Base-by-base conservation (phyloP, 768 basidiomycete species). In the Coprinopsis marcescibilis region DNA sequence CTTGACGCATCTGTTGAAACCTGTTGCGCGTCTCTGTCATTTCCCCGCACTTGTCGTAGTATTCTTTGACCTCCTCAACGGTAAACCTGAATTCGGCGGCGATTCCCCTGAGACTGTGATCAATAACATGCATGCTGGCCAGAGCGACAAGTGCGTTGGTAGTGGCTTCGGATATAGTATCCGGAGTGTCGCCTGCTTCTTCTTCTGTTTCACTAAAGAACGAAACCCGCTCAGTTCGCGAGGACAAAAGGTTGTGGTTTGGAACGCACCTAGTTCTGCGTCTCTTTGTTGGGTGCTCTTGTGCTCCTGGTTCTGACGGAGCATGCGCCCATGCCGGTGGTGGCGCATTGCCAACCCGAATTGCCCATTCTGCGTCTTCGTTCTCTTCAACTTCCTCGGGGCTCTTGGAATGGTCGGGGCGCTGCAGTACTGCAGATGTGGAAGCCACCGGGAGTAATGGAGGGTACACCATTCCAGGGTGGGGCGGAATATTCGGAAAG, bases 11-110 rank as follows among this genome's bases (percentile, higher is more conserved):
- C 54, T 62, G 75, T 53, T 76, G 76, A 59, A 90, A 89, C 25
- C 84, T 73, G 19, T 51, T 61, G 52, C 76, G 73, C 8, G 88
- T 88, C 39, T 73, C 72, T 27, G 70, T 74, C 74, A 87, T 78
- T 54, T 88, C 85, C 12, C 83, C 81, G 48, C 75, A 83, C 51
- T 72, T 77, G 56, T 87, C 82, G 51, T 88, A 88, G 59, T 78
- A 86, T 56, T 83, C 85, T 57, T 83, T 76, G 12, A 90, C 86
- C 62, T 90, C 88, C 52, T 82, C 81, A 1, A 78, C 59, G 1
- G 85, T 85, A 60, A 90, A 90, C 41, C 80, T 71, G 55, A 70
- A 84, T 29, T 85, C 78, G 27, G 62, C 67, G 5, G 87, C 85
- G 53, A 90, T 88, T 24, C 81, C 77, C 24, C 64, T 62, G 30